A percentile compares a stretch with the other conserved stretches of the same genome.
These are phyloP conservation scores for Patellifolia procumbens DNA, from an alignment of 179 eudicot genomes.

Conservation along the genomic window DNA sequence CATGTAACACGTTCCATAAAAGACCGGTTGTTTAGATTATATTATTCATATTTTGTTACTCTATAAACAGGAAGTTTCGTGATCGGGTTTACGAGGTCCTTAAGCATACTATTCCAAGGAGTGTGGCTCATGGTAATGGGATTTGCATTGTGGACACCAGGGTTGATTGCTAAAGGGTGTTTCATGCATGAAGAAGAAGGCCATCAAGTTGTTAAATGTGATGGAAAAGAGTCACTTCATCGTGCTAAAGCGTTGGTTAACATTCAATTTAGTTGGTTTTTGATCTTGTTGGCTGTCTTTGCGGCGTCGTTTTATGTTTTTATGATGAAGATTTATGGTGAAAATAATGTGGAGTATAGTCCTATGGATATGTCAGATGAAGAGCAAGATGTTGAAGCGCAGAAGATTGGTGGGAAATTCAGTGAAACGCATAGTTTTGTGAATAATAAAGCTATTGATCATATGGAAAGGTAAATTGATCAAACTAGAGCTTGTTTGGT, in stretches of 20 bases:
- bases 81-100: conserved; percentile 52
- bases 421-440: conserved; percentile 40
- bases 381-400: conserved; percentile 58
- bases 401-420: conserved; percentile 33
- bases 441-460: conserved; percentile 36
- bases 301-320: conserved; percentile 43
- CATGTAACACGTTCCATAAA: no score
- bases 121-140: conserved; percentile 87
- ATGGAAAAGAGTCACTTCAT: conserved; percentile 46
- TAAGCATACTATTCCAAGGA: conserved; percentile 66
- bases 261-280: conserved; percentile 67
- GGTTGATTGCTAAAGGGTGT: conserved; percentile 63
- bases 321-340: conserved; percentile 33
- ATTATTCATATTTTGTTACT: no score
- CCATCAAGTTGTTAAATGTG: conserved; percentile 63
- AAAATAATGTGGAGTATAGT: background rate
- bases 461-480: conserved; percentile 50
- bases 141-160: conserved; percentile 70
- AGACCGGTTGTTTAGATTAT: no score
- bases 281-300: conserved; percentile 42
- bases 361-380: conserved; percentile 27
- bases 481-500: background rate
- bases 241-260: conserved; percentile 72
- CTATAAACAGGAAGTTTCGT: conserved; percentile 36
- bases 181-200: conserved; percentile 66